Base-by-base conservation (phyloP, 805 yeast genomes). In the Kodamaea lidongshanica region DNA sequence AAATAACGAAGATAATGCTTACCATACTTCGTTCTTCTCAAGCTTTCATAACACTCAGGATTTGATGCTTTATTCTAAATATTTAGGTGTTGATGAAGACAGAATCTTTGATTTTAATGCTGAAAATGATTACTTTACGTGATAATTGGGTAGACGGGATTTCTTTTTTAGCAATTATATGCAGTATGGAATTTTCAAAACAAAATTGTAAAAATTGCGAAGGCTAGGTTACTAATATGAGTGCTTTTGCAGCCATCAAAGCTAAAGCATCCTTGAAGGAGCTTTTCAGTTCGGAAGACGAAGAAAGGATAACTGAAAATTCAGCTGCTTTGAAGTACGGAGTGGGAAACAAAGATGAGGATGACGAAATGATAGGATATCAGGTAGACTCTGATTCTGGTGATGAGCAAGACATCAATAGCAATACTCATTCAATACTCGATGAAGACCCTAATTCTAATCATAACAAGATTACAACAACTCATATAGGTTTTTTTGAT, bases 71-170 rank as follows among this genome's bases (percentile, higher is more conserved):
- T 54, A 54, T 32, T 34, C 44, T n/a, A 37, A 42, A 12, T 54
- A 52, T 25, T 29, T 45, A 8, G 60, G 58, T 6, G 33, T 40
- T 8, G 56, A 50, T 8, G 52, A 42, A 4, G 50, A 46, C 8
- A 35, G 32, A 23, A 24, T 29, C 5, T 37, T 48, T 11, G 41
- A 42, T 19, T 38, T 53, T 11, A 45, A 40, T 21, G 42, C 60
- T 5, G 53, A 52, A 32, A 57, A 56, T 30, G 48, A 56, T 30
- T 56, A 56, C 28, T 54, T 56, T 23, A 39, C 29, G 11, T 42
- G 16, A 28, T 19, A 19, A n/a, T n/a, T n/a, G n/a, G n/a, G n/a
- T n/a, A n/a, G n/a, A n/a, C n/a, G n/a, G n/a, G n/a, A n/a, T n/a
- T n/a, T n/a, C n/a, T n/a, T n/a, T n/a, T n/a, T n/a, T n/a, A n/a